Conservation (phyloP, 176 grass and related monocot genomes). For the Triticum turgidum region DNA sequence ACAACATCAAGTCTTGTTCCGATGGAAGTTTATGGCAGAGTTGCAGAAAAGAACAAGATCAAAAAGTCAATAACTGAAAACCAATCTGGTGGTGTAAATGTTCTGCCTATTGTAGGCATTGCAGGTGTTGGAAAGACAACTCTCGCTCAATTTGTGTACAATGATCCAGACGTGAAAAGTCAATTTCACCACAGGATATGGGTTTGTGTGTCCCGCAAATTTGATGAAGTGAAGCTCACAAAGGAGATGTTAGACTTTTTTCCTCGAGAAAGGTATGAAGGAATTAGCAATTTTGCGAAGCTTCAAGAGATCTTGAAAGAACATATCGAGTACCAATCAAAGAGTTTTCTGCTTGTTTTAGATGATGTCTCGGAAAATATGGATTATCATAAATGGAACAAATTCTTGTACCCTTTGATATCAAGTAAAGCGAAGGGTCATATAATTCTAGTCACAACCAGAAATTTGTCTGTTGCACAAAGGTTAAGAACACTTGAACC, state of each 20-base stretch:
- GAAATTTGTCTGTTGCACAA: constrained; percentile 3
- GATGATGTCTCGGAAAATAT: constrained; percentile 35
- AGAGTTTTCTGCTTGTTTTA: not conserved
- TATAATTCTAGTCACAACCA: constrained; percentile 30
- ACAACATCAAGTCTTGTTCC: not conserved
- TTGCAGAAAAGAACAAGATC: not conserved
- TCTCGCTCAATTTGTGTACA: not conserved
- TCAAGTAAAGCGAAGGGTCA: not conserved
- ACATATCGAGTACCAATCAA: not conserved
- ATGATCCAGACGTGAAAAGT: not conserved
- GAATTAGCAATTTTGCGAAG: not conserved
- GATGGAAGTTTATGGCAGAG: not conserved
- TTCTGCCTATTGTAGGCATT: constrained; percentile 27
- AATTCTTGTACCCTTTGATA: not conserved
- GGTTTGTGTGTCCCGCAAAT: not conserved
- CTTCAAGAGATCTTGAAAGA: not conserved
- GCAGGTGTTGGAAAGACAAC: not conserved
- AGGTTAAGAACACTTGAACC: not conserved
- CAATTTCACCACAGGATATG: not conserved
- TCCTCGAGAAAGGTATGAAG: not conserved
- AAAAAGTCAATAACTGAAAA: not conserved
- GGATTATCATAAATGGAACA: not conserved
- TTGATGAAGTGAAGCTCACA: not conserved
- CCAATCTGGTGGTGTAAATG: not conserved
- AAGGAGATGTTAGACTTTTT: not conserved